phyloP scores from a whole-genome alignment of 352 stramenopile genomes.

The Phytophthora vignae region DNA sequence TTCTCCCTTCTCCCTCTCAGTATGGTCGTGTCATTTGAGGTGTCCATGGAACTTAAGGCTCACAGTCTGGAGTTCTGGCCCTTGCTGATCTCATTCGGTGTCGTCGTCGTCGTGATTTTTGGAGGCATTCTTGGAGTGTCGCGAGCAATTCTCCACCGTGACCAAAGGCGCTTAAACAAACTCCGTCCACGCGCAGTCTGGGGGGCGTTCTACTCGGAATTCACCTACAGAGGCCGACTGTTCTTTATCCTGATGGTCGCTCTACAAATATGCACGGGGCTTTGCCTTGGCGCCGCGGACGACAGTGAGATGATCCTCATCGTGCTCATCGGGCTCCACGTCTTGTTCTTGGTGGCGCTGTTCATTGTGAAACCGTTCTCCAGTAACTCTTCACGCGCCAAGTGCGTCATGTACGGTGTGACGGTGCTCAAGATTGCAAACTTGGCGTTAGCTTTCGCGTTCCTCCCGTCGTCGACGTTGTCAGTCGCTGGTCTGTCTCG shows the following conservation, averaged over 20 bases:
- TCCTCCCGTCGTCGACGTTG: slow-evolving; percentile 46
- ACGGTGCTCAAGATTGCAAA: slow-evolving; percentile 55
- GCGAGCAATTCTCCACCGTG: slow-evolving; percentile 46
- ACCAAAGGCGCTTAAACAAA: slow-evolving; percentile 40
- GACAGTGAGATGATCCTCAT: slow-evolving; percentile 49
- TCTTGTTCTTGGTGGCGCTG: slow-evolving; percentile 47
- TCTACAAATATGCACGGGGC: slow-evolving; percentile 55
- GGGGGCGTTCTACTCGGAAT: slow-evolving; percentile 60
- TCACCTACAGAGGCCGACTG: slow-evolving; percentile 48
- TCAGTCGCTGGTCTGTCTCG: slow-evolving; percentile 23
- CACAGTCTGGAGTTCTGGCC: slow-evolving; percentile 17
- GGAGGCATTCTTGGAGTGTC: slow-evolving; percentile 38
- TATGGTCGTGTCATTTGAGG: slow-evolving; percentile 59
- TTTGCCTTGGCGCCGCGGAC: slow-evolving; percentile 55
- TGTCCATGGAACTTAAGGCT: slow-evolving; percentile 60
- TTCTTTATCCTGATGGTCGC: slow-evolving; percentile 57
- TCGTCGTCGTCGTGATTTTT: slow-evolving; percentile 41
- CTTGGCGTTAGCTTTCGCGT: slow-evolving; percentile 52
- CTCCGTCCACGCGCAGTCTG: slow-evolving; percentile 52
- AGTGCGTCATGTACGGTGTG: slow-evolving; percentile 41
- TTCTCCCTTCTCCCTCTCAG: slow-evolving; percentile 60
- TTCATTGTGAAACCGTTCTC: slow-evolving; percentile 39
- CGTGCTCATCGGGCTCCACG: slow-evolving; percentile 51
- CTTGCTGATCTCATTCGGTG: slow-evolving; percentile 38
- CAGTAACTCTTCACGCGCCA: slow-evolving; percentile 12